Percentiles rank a stretch among this genome's conserved stretches.
These are phyloP conservation scores for Silene conica DNA, from an alignment of 148 eudicot genomes.

Conservation along the genomic window DNA sequence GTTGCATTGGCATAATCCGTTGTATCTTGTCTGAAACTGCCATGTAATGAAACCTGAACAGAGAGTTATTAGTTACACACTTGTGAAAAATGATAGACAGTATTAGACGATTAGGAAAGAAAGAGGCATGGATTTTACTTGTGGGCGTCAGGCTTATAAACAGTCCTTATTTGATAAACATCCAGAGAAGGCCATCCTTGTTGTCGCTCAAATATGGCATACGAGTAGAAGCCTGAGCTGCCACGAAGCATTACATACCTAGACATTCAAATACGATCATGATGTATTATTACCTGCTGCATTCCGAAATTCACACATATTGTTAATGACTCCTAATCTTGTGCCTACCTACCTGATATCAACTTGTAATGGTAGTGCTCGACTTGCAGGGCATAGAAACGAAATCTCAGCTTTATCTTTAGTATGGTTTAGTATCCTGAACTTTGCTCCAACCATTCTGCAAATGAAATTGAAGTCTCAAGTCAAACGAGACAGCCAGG, in stretches of 20 bases:
- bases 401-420: conserved; percentile 39
- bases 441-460: conserved; percentile 38
- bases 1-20: conserved; percentile 51
- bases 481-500: no score
- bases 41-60: conserved; percentile 66
- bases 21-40: conserved; percentile 71
- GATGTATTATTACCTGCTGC: background rate
- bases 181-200: conserved; percentile 37
- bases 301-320: no score
- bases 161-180: conserved; percentile 51
- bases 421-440: conserved; percentile 28
- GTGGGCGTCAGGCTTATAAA: conserved; percentile 47
- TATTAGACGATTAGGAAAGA: no score
- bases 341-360: conserved; percentile 42
- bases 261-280: background rate
- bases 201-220: conserved; percentile 47
- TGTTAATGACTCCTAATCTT: no score
- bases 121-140: conserved; percentile 25
- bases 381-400: conserved; percentile 28
- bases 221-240: conserved; percentile 58
- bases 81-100: no score
- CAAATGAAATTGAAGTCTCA: background rate
- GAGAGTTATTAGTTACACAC: no score
- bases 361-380: conserved; percentile 28
- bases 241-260: conserved; percentile 68